Percentiles rank a stretch among this genome's conserved stretches.
These are phyloP conservation scores for Trichosporon sp. DNA, from an alignment of 1,284 basidiomycete genomes.

Conservation along the genomic window DNA sequence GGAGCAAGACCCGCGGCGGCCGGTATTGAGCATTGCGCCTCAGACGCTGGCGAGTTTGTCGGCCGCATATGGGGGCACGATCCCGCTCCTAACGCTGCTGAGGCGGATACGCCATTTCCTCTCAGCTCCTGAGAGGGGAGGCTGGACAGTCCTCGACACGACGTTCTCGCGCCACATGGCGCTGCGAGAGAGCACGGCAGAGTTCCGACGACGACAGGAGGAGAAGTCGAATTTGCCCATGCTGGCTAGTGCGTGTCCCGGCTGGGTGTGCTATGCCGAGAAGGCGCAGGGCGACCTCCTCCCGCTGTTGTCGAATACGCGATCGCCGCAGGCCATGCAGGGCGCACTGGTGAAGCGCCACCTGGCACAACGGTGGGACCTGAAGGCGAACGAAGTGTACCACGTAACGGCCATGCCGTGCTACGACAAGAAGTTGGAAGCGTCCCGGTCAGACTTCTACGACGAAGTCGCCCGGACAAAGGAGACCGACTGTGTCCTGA, in stretches of 20 bases:
- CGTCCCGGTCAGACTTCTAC: slow-evolving; percentile 85
- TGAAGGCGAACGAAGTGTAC: slow-evolving; percentile 75
- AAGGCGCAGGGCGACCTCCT: slow-evolving; percentile 94
- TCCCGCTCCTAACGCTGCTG: slow-evolving; percentile 58
- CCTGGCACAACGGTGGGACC: slow-evolving; percentile 61
- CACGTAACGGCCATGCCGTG: slow-evolving; percentile 98
- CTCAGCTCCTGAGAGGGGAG: slow-evolving; percentile 25
- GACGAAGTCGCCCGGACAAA: slow-evolving; percentile 69
- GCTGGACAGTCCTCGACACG: slow-evolving; percentile 73
- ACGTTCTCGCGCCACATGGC: slow-evolving; percentile 88
- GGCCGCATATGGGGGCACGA: slow-evolving; percentile 56
- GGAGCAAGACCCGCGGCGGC: slow-evolving; percentile 54
- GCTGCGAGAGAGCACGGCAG: slow-evolving; percentile 70
- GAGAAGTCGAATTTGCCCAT: slow-evolving; percentile 60
- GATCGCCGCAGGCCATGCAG: slow-evolving; percentile 91
- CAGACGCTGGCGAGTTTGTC: slow-evolving; percentile 87
- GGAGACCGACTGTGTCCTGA: slow-evolving; percentile 96
- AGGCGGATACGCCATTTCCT: slow-evolving; percentile 62
- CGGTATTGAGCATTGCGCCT: slow-evolving; percentile 82
- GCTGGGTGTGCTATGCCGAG: slow-evolving; percentile 99
- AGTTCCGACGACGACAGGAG: slow-evolving; percentile 67
- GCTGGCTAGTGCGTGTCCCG: slow-evolving; percentile 92
- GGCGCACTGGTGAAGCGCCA: slow-evolving; percentile 86
- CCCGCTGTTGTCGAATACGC: slow-evolving; percentile 78
- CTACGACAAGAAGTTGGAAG: slow-evolving; percentile 99